Conservation (phyloP, 2,329 filamentous ascomycete genomes). For the Pestalotiopsis sp. region DNA sequence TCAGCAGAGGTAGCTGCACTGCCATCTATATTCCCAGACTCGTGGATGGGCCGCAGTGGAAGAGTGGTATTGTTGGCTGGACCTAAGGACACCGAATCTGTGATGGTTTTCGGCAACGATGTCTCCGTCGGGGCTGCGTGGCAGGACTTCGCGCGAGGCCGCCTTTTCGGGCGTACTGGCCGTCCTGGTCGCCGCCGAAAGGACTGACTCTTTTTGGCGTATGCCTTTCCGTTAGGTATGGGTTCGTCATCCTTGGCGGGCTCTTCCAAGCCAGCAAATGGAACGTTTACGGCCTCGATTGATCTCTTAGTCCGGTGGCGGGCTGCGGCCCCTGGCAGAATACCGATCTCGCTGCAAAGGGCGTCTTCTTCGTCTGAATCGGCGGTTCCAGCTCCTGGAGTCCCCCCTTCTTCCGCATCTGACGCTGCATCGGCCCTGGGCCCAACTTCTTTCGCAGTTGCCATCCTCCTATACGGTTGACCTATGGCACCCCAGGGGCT, state of each 20-base stretch:
- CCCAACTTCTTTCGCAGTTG: constrained; percentile 6
- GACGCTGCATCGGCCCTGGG: not conserved
- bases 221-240: not conserved
- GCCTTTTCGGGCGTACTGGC: not conserved
- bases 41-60: not conserved
- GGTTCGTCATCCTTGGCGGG: not conserved
- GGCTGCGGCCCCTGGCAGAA: not conserved
- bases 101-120: not conserved
- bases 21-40: not conserved
- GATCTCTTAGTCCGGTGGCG: not conserved
- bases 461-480: constrained; percentile 5
- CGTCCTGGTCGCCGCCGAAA: not conserved
- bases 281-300: not conserved
- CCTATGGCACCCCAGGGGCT: not conserved
- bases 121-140: not conserved
- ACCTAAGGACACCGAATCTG: not conserved
- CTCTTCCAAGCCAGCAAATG: not conserved
- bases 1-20: not conserved
- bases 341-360: not conserved
- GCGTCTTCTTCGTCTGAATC: constrained; percentile 10
- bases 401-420: not conserved
- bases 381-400: not conserved
- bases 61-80: not conserved
- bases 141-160: not conserved
- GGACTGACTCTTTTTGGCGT: not conserved